Evolutionary conservation across 2,329 filamentous ascomycete species (phyloP), one percentile per base, ranked within the genome.

Genomic region (Teratosphaeria nubilosa): DNA sequence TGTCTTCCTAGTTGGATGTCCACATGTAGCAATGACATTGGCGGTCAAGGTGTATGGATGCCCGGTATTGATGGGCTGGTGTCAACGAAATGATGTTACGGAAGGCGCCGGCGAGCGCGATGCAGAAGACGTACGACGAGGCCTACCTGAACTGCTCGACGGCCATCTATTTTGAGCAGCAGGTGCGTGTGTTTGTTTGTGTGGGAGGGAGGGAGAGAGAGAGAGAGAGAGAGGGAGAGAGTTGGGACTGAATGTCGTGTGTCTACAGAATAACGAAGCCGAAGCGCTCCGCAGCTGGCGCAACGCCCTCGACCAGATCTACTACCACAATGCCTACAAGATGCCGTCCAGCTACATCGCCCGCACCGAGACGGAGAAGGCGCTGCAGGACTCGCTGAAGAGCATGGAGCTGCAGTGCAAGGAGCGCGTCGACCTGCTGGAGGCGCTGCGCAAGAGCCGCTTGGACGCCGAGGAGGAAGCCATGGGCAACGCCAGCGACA

Each of bases 111-210:
- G 80, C 85, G 70, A 85, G 87, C 74, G 85, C 85, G 62, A 84
- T 96, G 73, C 92, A 97, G 77, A 96, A 96, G 82, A 95, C 91
- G 58, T 97, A 97, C 76, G 92, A 97, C 77, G 91, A 97, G 74
- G 91, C 88, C 74, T 96, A 96, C 76, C 77, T 96, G 67, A 91
- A 87, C 70, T 96, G 91, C 75, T 96, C 91, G 14, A 97, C 91
- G 1, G 92, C 92, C 45, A 89, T 96, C 56, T 96, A 96, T 76
- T 96, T 96, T 73, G 94, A 99, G 77, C 85, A 87, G 72, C 87
- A 95, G 83, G 91, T 95, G 76, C 64, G 74, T 68, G 16, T 37
- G 20, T 14, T 11, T 4, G 41, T n/a, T n/a, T n/a, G n/a, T n/a
- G n/a, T n/a, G n/a, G n/a, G n/a, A n/a, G n/a, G n/a, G n/a, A n/a